These are phyloP conservation scores for Urtica urens DNA, from an alignment of 306 rosid genomes.

Conservation along the genomic window DNA sequence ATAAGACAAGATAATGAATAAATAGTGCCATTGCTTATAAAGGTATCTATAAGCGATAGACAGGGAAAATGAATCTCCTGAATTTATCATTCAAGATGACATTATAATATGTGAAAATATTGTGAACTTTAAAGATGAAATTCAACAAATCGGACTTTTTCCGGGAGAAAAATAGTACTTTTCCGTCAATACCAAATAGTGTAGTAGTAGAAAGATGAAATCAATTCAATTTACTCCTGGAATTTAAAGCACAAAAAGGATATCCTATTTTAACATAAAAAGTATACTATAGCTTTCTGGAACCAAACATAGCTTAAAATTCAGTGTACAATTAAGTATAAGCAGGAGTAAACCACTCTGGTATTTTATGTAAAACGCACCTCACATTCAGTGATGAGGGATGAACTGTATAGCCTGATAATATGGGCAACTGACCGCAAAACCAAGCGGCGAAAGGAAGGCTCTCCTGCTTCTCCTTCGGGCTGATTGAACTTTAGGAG, in stretches of 20 bases:
- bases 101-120: too few relatives aligned
- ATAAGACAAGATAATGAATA: neutral
- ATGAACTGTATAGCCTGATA: conserved; percentile 88
- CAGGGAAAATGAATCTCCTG: neutral
- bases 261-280: neutral
- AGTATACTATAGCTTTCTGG: too few relatives aligned
- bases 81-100: neutral
- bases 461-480: conserved; percentile 97
- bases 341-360: neutral
- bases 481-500: conserved; percentile 36
- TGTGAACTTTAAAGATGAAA: too few relatives aligned
- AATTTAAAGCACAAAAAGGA: neutral
- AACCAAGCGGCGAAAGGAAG: conserved; percentile 83
- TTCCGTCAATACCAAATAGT: too few relatives aligned
- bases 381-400: conserved; percentile 93
- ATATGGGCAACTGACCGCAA: conserved; percentile 98
- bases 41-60: neutral
- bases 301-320: too few relatives aligned
- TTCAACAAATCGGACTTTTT: neutral
- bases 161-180: conserved; percentile 1
- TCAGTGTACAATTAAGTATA: too few relatives aligned
- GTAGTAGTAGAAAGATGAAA: too few relatives aligned
- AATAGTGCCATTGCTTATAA: conserved; percentile 1
- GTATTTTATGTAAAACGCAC: conserved; percentile 31
- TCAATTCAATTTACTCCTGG: too few relatives aligned